Evolutionary conservation across 257 asterid species (phyloP), one percentile per base, ranked within the genome.

Genomic region (Scutellaria baicalensis): DNA sequence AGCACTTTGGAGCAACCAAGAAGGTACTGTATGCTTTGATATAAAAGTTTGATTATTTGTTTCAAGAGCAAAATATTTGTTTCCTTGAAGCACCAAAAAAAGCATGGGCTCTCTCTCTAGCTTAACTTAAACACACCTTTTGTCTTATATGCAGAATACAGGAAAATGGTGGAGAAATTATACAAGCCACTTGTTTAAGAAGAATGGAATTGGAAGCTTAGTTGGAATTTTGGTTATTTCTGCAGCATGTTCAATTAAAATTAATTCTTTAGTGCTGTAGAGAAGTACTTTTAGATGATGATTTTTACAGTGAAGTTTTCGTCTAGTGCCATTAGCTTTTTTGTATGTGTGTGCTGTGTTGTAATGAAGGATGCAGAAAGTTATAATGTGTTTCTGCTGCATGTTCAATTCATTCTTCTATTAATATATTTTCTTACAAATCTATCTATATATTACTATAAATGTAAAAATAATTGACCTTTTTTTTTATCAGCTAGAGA

Each of bases 1-100:
- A 2, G 58, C 91, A 0, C 94, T 93, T 33, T 93, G 99, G 99
- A 72, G 75, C 74, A 85, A 91, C 79, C 96, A 91, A 87, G 96
- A 87, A 89, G 97, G 95, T 87, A 75, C n/a, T n/a, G n/a, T 33
- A 0, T 11, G 71, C 1, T 8, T 14, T 1, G 12, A 45, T 50
- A 9, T 12, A 51, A 18, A n/a, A 2, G 3, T 52, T 10, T 1
- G 3, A 1, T 33, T 5, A 23, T 10, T 9, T 4, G 14, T 12
- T 3, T 23, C 33, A 18, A 11, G 13, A 7, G 43, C 6, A 23
- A 36, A 23, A 27, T 27, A 27, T 27, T 27, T 23, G 1, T 23
- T 23, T 23, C 33, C 0, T 0, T 9, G 3, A 3, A 58, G 16
- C 16, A 58, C 11, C 13, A 64, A 5, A 1, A 16, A 1, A 16